Evolutionary conservation across 2,329 filamentous ascomycete species (phyloP).

Genomic region (Fusarium oligoseptatum): DNA sequence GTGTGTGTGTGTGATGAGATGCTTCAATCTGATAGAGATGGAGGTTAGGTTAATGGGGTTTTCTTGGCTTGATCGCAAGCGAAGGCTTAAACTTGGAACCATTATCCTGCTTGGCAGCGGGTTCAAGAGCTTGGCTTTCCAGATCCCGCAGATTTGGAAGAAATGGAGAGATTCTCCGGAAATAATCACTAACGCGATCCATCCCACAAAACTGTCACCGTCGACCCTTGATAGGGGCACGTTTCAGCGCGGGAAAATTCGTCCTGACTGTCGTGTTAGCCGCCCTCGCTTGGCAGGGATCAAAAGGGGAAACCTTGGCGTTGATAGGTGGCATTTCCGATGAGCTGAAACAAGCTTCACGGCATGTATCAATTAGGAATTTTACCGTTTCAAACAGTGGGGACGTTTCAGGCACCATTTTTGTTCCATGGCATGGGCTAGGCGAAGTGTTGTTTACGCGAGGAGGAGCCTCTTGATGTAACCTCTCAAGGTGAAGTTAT

Average conservation of each 20-base stretch:
- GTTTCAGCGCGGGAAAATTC: conserved; percentile 27
- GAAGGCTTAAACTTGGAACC: not conserved
- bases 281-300: conserved; percentile 4
- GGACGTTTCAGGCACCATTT: conserved; percentile 21
- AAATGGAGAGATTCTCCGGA: not conserved
- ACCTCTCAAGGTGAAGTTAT: not conserved
- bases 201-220: conserved; percentile 15
- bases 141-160: not conserved
- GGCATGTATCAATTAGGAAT: conserved; percentile 37
- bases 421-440: not conserved
- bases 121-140: not conserved
- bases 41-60: not conserved
- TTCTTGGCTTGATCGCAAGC: not conserved
- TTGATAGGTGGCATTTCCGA: conserved; percentile 38
- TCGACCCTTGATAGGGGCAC: conserved; percentile 30
- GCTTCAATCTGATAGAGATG: not conserved
- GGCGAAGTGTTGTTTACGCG: conserved; percentile 2
- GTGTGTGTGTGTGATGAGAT: not conserved
- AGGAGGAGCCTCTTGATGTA: not conserved
- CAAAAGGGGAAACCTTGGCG: not conserved
- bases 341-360: conserved; percentile 25
- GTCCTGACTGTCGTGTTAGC: conserved; percentile 10
- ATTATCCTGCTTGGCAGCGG: not conserved
- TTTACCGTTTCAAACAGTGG: conserved; percentile 31
- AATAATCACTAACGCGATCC: not conserved